Base-by-base conservation (phyloP, 2,329 filamentous ascomycete species). In the Stemphylium vesicarium region DNA sequence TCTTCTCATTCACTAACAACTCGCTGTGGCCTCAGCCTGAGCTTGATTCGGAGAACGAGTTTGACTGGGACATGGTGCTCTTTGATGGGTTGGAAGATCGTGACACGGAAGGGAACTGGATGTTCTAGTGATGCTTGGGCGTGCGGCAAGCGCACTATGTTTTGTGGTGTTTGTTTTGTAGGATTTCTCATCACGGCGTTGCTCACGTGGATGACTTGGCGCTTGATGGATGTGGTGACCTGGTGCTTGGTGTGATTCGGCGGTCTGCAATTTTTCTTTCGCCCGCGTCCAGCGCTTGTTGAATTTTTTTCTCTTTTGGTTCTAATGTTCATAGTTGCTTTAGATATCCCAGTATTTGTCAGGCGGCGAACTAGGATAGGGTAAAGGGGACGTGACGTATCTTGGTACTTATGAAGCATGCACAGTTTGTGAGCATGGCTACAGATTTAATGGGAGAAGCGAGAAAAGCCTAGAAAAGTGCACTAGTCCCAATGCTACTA, bases 1-100 rank as follows among this genome's bases (percentile, higher is more conserved):
- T 73, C 0, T 74, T 75, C 56, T 73, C 69, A 2, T 75, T 75
- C 60, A 68, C 72, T 1, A 64, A 62, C 35, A 75, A 73, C 33
- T 63, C 62, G 15, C 62, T 75, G 8, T 75, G 70, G 72, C 72
- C 72, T 18, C 26, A 57, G 15, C 36, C 50, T 13, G 63, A 60
- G 9, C 54, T 53, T 26, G 58, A 44, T 4, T 60, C 54, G 12
- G 61, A 59, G 2, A 31, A 44, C 0, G 62, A 53, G 4, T 36
- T 69, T 24, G 69, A 75, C n/a, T 74, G 73, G 58, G 68, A 74
- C 29, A 69, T 75, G 59, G 59, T 72, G 3, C 57, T 75, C 8
- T 75, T 71, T 56, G 69, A 75, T 40, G 72, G 72, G 4, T 60
- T 75, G 7, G 69, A 73, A 31, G 72, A 75, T 40, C 49, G 56